These are phyloP conservation scores for Suhomyces kilbournensis DNA, from an alignment of 805 yeast genomes.

Conservation along the genomic window DNA sequence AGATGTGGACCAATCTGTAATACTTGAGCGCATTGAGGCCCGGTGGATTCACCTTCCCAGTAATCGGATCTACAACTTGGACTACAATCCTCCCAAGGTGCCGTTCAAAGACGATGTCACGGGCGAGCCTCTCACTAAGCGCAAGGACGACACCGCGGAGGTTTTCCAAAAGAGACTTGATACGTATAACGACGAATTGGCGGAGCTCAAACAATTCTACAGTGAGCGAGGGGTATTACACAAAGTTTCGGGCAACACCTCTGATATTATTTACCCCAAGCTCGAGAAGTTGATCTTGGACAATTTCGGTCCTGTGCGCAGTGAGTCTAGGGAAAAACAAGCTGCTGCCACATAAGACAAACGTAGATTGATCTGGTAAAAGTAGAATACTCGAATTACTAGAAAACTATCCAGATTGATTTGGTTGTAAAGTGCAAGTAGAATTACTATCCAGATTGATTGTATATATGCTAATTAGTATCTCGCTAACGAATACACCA, in stretches of 20 bases:
- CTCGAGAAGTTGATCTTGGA: slow-evolving; percentile 36
- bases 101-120: slow-evolving; percentile 84
- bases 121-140: slow-evolving; percentile 77
- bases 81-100: slow-evolving; percentile 84
- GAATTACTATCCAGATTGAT: too few species aligned
- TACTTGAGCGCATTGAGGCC: slow-evolving; percentile 75
- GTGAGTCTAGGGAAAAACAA: not conserved
- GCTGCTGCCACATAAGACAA: not conserved
- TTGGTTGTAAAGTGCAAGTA: too few species aligned
- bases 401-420: too few species aligned
- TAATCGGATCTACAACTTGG: slow-evolving; percentile 81
- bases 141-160: slow-evolving; percentile 79
- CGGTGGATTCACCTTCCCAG: slow-evolving; percentile 82
- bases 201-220: slow-evolving; percentile 68
- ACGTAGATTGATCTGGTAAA: too few species aligned
- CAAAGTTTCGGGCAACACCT: slow-evolving; percentile 70
- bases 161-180: slow-evolving; percentile 68
- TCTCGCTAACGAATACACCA: too few species aligned
- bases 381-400: too few species aligned
- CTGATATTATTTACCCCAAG: slow-evolving; percentile 81
- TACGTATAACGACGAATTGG: slow-evolving; percentile 54
- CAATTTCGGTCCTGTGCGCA: not conserved
- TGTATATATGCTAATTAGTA: too few species aligned
- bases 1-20: slow-evolving; percentile 82
- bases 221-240: slow-evolving; percentile 39